A percentile compares a stretch with the other conserved stretches of the same genome.
phyloP scores from a whole-genome alignment of 2,329 filamentous ascomycete species.

The Trichophyton rubrum region DNA sequence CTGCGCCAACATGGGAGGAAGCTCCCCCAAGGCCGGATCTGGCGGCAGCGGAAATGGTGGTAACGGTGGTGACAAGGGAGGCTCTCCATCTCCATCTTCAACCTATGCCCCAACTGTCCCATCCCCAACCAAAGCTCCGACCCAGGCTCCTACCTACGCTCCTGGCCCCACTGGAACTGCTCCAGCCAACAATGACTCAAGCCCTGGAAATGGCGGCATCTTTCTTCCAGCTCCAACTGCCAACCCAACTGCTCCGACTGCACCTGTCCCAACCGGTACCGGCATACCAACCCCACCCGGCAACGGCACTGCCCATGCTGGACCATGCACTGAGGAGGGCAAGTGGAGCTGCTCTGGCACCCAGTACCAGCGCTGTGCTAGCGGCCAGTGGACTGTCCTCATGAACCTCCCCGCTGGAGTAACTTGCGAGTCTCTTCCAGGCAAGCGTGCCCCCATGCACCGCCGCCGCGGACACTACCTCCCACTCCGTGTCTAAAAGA shows the following conservation, averaged over 20 bases:
- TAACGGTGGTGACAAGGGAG: conserved; percentile 13
- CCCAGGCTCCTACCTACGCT: conserved; percentile 5
- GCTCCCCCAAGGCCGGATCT: conserved; percentile 22
- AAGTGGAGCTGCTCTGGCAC: conserved; percentile 46
- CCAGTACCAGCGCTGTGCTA: conserved; percentile 52
- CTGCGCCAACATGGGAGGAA: conserved; percentile 20
- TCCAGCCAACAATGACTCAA: conserved; percentile 13
- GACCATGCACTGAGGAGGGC: conserved; percentile 41
- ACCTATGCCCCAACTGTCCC: conserved; percentile 13
- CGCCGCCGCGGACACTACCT: background rate
- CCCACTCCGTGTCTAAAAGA: background rate
- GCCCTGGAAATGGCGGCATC: conserved; percentile 9
- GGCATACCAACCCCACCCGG: conserved; percentile 5
- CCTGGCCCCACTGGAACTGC: conserved; percentile 9
- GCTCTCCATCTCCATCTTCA: conserved; percentile 13
- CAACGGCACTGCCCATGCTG: conserved; percentile 6
- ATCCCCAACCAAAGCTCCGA: conserved; percentile 10
- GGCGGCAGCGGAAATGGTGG: conserved; percentile 13
- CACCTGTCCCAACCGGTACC: background rate
- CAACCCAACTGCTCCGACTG: conserved; percentile 2
- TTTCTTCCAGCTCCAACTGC: conserved; percentile 10
- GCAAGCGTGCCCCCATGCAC: conserved; percentile 18
- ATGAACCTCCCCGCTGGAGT: conserved; percentile 44
- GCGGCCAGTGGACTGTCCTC: conserved; percentile 41
- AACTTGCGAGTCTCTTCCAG: conserved; percentile 27